These are phyloP conservation scores for Centrapalus pauciflorus DNA, from an alignment of 129 eudicot species.

Conservation along the genomic window DNA sequence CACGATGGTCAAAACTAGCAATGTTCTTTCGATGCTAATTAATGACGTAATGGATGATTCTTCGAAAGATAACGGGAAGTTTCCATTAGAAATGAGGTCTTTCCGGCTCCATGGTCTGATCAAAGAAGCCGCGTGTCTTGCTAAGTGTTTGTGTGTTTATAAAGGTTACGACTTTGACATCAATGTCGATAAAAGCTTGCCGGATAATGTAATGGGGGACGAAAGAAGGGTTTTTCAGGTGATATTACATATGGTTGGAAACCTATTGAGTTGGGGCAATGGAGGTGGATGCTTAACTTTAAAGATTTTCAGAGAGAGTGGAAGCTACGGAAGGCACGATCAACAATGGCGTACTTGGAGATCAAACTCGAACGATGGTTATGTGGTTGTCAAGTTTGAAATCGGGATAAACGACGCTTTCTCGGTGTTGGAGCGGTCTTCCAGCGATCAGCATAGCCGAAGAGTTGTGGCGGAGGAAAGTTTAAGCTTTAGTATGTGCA, in stretches of 20 bases:
- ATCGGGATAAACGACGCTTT: constrained; percentile 34
- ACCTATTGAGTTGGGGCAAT: constrained; percentile 43
- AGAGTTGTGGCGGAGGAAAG: constrained; percentile 43
- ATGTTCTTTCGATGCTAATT: constrained; percentile 52
- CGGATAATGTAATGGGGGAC: constrained; percentile 62
- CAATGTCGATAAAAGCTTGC: constrained; percentile 50
- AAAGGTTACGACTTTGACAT: constrained; percentile 45
- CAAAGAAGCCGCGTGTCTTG: constrained; percentile 69
- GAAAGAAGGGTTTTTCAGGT: constrained; percentile 77
- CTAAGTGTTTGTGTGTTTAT: constrained; percentile 54
- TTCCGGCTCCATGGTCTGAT: constrained; percentile 52
- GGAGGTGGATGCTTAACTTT: constrained; percentile 55
- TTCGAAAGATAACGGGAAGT: constrained; percentile 39
- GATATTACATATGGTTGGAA: constrained; percentile 69
- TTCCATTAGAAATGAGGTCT: constrained; percentile 49
- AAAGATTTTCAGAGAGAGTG: constrained; percentile 37
- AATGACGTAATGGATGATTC: constrained; percentile 67
- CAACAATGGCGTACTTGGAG: constrained; percentile 62
- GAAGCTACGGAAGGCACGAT: constrained; percentile 49
- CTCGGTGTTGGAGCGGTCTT: constrained; percentile 21
- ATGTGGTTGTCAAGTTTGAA: constrained; percentile 45
- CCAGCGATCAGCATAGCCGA: constrained; percentile 32
- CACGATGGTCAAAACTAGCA: constrained; percentile 57
- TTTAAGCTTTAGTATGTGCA: constrained; percentile 63
- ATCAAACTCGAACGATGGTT: constrained; percentile 48